These are phyloP conservation scores for Xylaria sp. DNA, from an alignment of 2,329 filamentous ascomycete genomes.

Conservation along the genomic window DNA sequence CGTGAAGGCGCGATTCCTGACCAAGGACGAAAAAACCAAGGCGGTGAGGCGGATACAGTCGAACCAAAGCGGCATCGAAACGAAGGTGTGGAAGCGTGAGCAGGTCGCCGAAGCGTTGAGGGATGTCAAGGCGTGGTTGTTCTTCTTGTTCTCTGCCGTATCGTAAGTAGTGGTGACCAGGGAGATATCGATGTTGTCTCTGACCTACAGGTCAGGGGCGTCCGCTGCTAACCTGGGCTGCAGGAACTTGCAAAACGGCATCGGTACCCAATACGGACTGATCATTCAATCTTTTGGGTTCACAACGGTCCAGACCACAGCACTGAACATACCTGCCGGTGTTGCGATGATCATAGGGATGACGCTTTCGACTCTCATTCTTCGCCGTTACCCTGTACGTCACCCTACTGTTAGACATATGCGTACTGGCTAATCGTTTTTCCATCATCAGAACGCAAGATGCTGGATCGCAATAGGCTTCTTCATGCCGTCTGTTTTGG, in stretches of 20 bases:
- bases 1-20: conserved; percentile 5
- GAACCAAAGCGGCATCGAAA: conserved; percentile 11
- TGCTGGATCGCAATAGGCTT: conserved; percentile 7
- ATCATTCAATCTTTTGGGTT: conserved; percentile 8
- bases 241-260: conserved; percentile 8
- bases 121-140: conserved; percentile 9
- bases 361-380: conserved; percentile 3
- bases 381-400: conserved; percentile 7
- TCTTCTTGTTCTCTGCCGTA: conserved; percentile 6
- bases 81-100: conserved; percentile 8
- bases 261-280: conserved; percentile 3
- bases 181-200: neutral
- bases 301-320: conserved; percentile 2
- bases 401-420: neutral
- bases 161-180: neutral
- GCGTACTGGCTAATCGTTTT: neutral
- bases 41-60: conserved; percentile 5
- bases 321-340: conserved; percentile 4
- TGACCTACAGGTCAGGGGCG: neutral
- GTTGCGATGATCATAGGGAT: conserved; percentile 2
- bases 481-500: conserved; percentile 7
- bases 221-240: neutral
- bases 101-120: conserved; percentile 5
- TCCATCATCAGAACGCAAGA: conserved; percentile 5
- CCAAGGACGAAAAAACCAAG: conserved; percentile 3